phyloP scores from a whole-genome alignment of 2,329 filamentous ascomycete genomes.

The Aspergillus fructus region DNA sequence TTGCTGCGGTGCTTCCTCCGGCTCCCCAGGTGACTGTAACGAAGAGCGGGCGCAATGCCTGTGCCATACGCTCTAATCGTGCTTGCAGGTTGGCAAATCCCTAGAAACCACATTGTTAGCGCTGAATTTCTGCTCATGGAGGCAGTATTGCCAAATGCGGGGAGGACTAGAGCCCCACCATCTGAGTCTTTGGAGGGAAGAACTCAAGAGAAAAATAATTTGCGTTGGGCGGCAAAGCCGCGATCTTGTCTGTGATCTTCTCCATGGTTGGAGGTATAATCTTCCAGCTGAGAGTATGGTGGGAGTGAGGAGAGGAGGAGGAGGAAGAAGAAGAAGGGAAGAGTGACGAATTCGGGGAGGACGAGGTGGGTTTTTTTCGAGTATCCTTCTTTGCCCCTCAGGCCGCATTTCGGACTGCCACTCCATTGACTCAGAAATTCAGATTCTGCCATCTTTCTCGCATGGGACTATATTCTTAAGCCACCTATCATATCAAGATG shows the following conservation, averaged over 20 bases:
- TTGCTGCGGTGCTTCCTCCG: constrained; percentile 84
- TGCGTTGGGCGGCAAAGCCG: constrained; percentile 75
- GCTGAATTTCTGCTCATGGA: constrained; percentile 6
- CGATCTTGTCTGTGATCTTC: constrained; percentile 94
- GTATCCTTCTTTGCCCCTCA: background rate
- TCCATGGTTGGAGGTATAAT: constrained; percentile 56
- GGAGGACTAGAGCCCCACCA: constrained; percentile 52
- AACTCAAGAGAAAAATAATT: constrained; percentile 97
- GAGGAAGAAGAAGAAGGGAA: constrained; percentile 12
- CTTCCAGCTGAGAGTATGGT: constrained; percentile 3
- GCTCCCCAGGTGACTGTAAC: constrained; percentile 98
- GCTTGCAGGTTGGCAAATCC: constrained; percentile 92
- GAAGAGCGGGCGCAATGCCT: constrained; percentile 85
- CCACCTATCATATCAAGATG: background rate
- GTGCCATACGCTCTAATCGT: constrained; percentile 91
- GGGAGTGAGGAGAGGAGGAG: constrained; percentile 15
- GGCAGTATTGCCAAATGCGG: constrained; percentile 19
- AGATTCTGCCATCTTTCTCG: background rate
- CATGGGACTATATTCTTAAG: background rate
- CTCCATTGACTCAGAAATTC: background rate
- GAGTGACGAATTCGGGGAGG: constrained; percentile 20
- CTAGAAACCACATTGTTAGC: constrained; percentile 38
- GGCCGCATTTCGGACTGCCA: background rate
- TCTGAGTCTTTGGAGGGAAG: constrained; percentile 96
- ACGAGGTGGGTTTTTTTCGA: constrained; percentile 19